Evolutionary conservation across 805 yeast species (phyloP).

Genomic region (Middelhovenomyces tepae): DNA sequence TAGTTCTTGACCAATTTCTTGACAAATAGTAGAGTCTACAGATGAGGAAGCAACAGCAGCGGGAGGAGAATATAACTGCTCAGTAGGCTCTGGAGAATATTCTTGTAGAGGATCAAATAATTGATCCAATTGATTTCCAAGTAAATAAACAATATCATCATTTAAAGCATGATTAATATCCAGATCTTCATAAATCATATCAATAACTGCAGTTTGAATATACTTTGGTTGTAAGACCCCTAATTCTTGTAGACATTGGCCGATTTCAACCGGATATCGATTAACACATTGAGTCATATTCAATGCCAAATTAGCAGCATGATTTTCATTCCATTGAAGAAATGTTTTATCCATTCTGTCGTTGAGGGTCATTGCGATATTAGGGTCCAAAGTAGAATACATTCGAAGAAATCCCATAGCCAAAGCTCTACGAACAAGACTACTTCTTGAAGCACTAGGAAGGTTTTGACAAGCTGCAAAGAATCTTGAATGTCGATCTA

Average conservation of each 20-base stretch:
- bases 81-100: constrained; percentile 85
- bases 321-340: constrained; percentile 64
- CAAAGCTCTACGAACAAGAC: constrained; percentile 61
- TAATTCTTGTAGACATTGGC: constrained; percentile 43
- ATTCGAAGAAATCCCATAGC: constrained; percentile 68
- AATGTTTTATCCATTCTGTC: background rate
- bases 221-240: constrained; percentile 48
- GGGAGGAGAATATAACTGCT: constrained; percentile 60
- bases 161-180: constrained; percentile 51
- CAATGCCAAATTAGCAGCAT: constrained; percentile 75
- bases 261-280: constrained; percentile 48
- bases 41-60: constrained; percentile 11
- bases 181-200: constrained; percentile 60
- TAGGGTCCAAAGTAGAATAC: constrained; percentile 45
- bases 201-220: constrained; percentile 50
- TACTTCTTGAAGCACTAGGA: constrained; percentile 35
- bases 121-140: constrained; percentile 83
- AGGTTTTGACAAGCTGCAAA: constrained; percentile 75
- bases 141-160: constrained; percentile 61
- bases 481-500: constrained; percentile 54
- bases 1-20: constrained; percentile 41
- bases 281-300: constrained; percentile 47
- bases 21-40: constrained; percentile 42
- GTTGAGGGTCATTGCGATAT: constrained; percentile 11
- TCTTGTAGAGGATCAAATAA: constrained; percentile 84